Evolutionary conservation across 148 eudicot genomes (phyloP).

Genomic region (Talinum fruticosum): DNA sequence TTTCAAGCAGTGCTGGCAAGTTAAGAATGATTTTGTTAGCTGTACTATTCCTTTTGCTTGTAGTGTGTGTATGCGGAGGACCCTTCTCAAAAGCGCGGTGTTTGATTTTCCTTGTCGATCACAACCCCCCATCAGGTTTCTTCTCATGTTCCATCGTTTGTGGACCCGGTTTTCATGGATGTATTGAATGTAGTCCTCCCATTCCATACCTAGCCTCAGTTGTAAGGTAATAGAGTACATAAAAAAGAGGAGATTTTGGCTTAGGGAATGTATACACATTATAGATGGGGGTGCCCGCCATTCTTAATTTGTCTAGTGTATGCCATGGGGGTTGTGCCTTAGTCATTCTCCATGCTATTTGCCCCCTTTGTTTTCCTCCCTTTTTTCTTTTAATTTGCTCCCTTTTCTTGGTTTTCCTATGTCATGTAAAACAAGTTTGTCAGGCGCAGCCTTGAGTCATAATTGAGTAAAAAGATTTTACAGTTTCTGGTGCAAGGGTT

Average conservation of each 20-base stretch:
- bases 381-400: neutral
- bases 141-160: constrained; percentile 9
- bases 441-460: constrained; percentile 17
- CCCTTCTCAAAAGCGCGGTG: constrained; percentile 13
- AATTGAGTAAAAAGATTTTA: constrained; percentile 10
- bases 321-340: constrained; percentile 13
- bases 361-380: neutral
- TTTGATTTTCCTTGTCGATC: constrained; percentile 6
- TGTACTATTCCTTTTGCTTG: constrained; percentile 25
- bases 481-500: neutral
- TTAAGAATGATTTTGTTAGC: constrained; percentile 23
- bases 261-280: constrained; percentile 34
- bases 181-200: constrained; percentile 20
- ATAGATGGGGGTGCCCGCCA: constrained; percentile 23
- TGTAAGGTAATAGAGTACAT: constrained; percentile 36
- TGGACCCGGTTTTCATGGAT: constrained; percentile 22
- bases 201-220: constrained; percentile 22
- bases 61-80: constrained; percentile 24
- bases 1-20: neutral
- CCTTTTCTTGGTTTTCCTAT: neutral
- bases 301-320: constrained; percentile 20
- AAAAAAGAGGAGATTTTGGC: constrained; percentile 32
- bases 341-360: constrained; percentile 6
- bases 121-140: constrained; percentile 25
- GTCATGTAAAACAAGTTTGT: constrained; percentile 22